Percentiles rank a stretch among this genome's conserved stretches.
Evolutionary conservation across 192 early-diverging fungal species (phyloP).

Genomic region (Neocallimastix lanati): DNA sequence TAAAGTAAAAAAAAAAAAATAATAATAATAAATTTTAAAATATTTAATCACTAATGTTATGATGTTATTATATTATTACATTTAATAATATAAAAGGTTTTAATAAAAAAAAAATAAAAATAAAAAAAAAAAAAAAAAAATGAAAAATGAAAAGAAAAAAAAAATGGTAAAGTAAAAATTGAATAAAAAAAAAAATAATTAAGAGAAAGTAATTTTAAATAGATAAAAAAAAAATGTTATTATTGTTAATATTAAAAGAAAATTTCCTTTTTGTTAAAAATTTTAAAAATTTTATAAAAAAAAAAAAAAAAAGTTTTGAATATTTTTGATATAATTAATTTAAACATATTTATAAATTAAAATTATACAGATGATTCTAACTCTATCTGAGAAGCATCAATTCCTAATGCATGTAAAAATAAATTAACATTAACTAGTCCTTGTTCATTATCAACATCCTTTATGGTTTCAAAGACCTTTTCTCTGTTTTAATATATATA

Average conservation of each 20-base stretch:
- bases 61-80: background rate
- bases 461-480: constrained; percentile 41
- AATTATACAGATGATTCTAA: background rate
- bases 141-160: no score
- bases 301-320: no score
- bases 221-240: no score
- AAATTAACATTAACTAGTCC: constrained; percentile 73
- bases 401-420: constrained; percentile 78
- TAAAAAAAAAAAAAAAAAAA: constrained; percentile 1
- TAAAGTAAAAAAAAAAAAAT: no score
- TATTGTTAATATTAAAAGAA: no score
- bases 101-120: constrained; percentile 1
- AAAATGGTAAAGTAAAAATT: constrained; percentile 3
- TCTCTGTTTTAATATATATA: no score
- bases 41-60: background rate
- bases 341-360: no score
- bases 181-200: background rate
- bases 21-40: background rate
- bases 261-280: no score
- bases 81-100: constrained; percentile 1
- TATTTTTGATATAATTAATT: no score
- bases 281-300: no score
- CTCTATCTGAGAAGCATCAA: constrained; percentile 49
- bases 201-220: no score
- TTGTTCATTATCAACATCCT: constrained; percentile 23